Conservation (phyloP, 2,329 filamentous ascomycete species). For the Hymenoscyphus salicellus region DNA sequence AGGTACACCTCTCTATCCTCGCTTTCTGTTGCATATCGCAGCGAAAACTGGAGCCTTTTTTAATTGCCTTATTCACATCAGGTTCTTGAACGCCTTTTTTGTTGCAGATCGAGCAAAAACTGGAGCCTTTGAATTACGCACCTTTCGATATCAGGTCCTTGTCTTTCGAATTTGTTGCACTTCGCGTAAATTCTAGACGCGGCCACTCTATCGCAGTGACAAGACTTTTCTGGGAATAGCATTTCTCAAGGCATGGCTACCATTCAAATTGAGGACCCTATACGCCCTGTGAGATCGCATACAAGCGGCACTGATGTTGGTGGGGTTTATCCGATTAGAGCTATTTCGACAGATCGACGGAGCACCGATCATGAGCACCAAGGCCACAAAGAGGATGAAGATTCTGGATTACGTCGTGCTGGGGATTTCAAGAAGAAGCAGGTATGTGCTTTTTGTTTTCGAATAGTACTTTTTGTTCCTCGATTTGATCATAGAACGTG, state of each 20-base stretch:
- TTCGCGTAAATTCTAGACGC: not conserved
- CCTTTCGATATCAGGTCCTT: not conserved
- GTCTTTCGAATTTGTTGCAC: not conserved
- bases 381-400: slow-evolving; percentile 15
- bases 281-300: slow-evolving; percentile 6
- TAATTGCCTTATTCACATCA: no score
- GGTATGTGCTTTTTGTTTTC: slow-evolving; percentile 11
- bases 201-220: not conserved
- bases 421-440: slow-evolving; percentile 21
- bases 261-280: slow-evolving; percentile 11
- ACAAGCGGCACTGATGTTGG: slow-evolving; percentile 5
- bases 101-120: not conserved
- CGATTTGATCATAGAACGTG: no score
- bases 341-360: slow-evolving; percentile 8
- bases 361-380: slow-evolving; percentile 5
- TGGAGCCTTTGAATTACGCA: not conserved
- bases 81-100: not conserved
- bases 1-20: no score
- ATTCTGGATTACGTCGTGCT: slow-evolving; percentile 16
- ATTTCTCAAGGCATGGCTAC: slow-evolving; percentile 5
- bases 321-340: slow-evolving; percentile 12
- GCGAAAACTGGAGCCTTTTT: no score
- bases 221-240: not conserved
- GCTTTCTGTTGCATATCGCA: no score
- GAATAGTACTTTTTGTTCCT: no score